phyloP scores from a whole-genome alignment of 2,329 filamentous ascomycete genomes.

The Emmonsiellopsis sp. region DNA sequence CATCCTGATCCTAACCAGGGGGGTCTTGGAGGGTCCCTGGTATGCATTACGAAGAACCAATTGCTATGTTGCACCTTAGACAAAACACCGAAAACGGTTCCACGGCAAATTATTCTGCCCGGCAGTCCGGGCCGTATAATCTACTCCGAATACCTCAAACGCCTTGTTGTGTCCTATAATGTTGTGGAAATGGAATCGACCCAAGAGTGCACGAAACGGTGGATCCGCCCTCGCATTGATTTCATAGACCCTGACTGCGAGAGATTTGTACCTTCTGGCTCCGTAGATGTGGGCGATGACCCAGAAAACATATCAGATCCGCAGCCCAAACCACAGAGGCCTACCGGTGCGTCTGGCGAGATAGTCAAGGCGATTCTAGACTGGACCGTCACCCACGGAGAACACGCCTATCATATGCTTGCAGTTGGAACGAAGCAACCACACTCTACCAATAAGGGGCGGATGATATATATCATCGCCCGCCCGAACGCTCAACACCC shows the following conservation, averaged over 20 bases:
- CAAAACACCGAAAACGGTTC: constrained; percentile 31
- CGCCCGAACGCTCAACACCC: constrained; percentile 19
- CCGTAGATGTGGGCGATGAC: constrained; percentile 2
- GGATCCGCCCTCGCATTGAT: constrained; percentile 26
- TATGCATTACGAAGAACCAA: constrained; percentile 39
- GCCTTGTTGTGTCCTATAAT: constrained; percentile 42
- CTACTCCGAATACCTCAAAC: constrained; percentile 38
- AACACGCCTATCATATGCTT: constrained; percentile 32
- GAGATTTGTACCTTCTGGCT: neutral
- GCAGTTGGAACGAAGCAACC: constrained; percentile 31
- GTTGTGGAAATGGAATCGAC: constrained; percentile 19
- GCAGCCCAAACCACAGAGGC: constrained; percentile 16
- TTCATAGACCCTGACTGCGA: constrained; percentile 30
- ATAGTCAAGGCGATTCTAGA: constrained; percentile 34
- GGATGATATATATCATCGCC: constrained; percentile 31
- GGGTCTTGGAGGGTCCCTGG: constrained; percentile 34
- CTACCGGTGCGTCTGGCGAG: constrained; percentile 29
- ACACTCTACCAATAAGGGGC: constrained; percentile 19
- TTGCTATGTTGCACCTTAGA: constrained; percentile 42
- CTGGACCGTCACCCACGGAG: constrained; percentile 28
- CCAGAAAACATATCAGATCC: constrained; percentile 1
- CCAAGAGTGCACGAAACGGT: constrained; percentile 21
- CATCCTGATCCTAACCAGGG: constrained; percentile 13
- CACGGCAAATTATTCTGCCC: constrained; percentile 30
- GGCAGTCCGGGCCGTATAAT: constrained; percentile 35